Base-by-base conservation (phyloP, 805 yeast genomes). In the Groenewaldozyma salmanticensis region DNA sequence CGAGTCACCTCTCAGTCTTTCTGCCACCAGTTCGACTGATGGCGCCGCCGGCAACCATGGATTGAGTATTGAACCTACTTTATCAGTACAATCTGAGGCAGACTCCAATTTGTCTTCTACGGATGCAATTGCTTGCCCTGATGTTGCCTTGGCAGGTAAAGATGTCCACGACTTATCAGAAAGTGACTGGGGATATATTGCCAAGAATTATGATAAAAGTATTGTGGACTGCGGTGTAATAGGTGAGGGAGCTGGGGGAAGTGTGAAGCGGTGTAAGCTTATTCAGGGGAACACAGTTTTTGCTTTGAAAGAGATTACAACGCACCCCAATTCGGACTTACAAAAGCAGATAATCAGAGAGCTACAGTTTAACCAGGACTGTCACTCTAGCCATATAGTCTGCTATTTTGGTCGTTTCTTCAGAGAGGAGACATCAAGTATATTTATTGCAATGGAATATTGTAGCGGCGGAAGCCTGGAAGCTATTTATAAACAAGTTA, bases 221-320 rank as follows among this genome's bases (percentile, higher is more conserved):
- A 83, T 92, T 29, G 65, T 73, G 5, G 86, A 84, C 41, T 48
- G 88, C 31, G 78, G 77, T 17, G 70, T 75, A 21, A 60, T 90
- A 18, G 98, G 98, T 16, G 97, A 92, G 64, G 98, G 98, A 15
- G 80, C 85, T 27, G 95, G 96, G 13, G 98, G 97, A 0, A 72
- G 84, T 7, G 98, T 90, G 7, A 71, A 80, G 17, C 79, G 85
- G 57, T 90, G 97, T 60, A 65, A 66, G 43, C 65, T 90, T 39
- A 66, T 65, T 42, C 54, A 71, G 33, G 29, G 29, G 13, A 57
- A 66, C 19, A 74, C 74, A 24, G 68, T 87, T 3, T 90, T 90
- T 70, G 98, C 98, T 1, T 64, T 92, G 45, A 90, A 77, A 59
- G 70, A 79, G 33, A 81, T 81, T 38, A 74, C 77, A 17, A 72